Percentiles rank a stretch among this genome's conserved stretches.
Conservation (phyloP, 257 asterid species). For the Penstemon davidsonii region DNA sequence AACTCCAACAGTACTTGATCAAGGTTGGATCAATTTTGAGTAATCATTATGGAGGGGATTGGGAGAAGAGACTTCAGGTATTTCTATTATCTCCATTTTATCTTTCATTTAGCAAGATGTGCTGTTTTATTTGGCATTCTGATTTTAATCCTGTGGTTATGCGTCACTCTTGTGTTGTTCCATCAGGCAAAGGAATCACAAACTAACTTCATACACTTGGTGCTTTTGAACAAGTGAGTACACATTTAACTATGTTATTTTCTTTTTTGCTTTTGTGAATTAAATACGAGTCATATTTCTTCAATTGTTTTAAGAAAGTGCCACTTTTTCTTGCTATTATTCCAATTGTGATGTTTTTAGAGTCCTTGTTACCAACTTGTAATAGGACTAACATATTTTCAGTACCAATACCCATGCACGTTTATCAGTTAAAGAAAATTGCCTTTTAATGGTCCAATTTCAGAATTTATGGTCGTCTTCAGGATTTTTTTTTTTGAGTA, state of each 20-base stretch:
- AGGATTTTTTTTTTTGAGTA: neutral
- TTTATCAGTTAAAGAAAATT: too few relatives aligned
- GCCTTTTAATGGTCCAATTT: neutral
- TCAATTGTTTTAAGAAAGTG: neutral
- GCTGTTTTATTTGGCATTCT: neutral
- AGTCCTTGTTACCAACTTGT: neutral
- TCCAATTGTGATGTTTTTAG: conserved; percentile 10
- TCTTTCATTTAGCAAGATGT: conserved; percentile 9
- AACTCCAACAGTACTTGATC: conserved; percentile 71
- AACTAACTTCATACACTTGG: conserved; percentile 73
- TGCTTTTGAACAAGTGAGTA: conserved; percentile 85
- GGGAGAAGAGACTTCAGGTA: conserved; percentile 98
- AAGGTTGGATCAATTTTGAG: conserved; percentile 77
- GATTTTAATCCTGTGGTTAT: neutral
- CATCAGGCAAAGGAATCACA: conserved; percentile 84
- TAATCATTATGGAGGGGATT: conserved; percentile 64
- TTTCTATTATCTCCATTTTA: conserved; percentile 21
- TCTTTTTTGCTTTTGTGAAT: conserved; percentile 17
- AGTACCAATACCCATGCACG: too few relatives aligned
- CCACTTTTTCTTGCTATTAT: conserved; percentile 16
- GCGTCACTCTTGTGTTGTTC: conserved; percentile 25
- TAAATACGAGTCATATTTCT: conserved; percentile 17
- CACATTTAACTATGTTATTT: conserved; percentile 19
- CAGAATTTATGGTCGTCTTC: conserved; percentile 1
- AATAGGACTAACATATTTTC: neutral